phyloP scores from a whole-genome alignment of 805 yeast species.

The Blastobotrys attinorum region DNA sequence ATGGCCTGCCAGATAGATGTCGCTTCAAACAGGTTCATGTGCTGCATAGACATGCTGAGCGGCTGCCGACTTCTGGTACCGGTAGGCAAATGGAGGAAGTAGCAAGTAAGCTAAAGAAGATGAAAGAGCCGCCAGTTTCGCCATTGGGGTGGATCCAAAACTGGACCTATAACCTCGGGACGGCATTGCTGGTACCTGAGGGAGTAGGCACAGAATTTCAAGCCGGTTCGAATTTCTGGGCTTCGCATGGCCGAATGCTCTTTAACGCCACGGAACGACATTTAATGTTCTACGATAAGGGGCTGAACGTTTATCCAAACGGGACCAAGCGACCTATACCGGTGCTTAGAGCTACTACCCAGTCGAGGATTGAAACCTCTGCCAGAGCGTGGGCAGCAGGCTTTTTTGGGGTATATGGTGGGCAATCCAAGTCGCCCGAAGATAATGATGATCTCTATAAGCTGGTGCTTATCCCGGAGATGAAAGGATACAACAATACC shows the following conservation, averaged over 20 bases:
- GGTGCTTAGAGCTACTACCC: slow-evolving; percentile 32
- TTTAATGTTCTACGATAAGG: slow-evolving; percentile 20
- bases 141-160: slow-evolving; percentile 26
- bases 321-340: slow-evolving; percentile 29
- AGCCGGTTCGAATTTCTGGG: slow-evolving; percentile 34
- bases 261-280: slow-evolving; percentile 24
- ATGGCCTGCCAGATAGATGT: slow-evolving; percentile 27
- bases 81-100: slow-evolving; percentile 33
- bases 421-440: slow-evolving; percentile 24
- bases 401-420: slow-evolving; percentile 32
- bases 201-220: slow-evolving; percentile 34
- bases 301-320: slow-evolving; percentile 25
- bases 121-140: slow-evolving; percentile 19
- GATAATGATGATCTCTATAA: slow-evolving; percentile 26
- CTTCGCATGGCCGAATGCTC: slow-evolving; percentile 33
- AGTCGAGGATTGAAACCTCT: slow-evolving; percentile 32
- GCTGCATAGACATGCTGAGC: slow-evolving; percentile 71
- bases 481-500: slow-evolving; percentile 28
- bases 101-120: slow-evolving; percentile 25
- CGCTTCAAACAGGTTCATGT: slow-evolving; percentile 59
- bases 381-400: slow-evolving; percentile 39
- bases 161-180: slow-evolving; percentile 28
- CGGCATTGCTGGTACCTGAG: slow-evolving; percentile 29
- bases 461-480: slow-evolving; percentile 29
- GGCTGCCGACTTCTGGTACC: slow-evolving; percentile 52